Evolutionary conservation across 768 basidiomycete genomes (phyloP), one percentile per base, ranked within the genome.

Genomic region (Mycena vulgaris): DNA sequence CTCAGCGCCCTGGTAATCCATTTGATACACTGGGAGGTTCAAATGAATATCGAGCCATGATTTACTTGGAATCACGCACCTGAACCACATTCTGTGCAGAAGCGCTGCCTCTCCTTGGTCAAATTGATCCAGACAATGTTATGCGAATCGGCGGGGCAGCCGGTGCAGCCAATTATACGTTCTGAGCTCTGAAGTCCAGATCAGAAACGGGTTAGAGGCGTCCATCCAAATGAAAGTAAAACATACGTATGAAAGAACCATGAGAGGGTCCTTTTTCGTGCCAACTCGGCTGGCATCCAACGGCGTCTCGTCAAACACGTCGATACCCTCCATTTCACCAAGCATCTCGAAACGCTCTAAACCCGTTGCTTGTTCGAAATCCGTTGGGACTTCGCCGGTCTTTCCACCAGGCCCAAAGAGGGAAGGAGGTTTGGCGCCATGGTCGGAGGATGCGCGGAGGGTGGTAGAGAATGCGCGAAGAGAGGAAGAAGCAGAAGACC

Each of bases 51-150:
- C 6, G 13, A 30, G 19, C 2, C 6, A 19, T 16, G 9, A 23
- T 25, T 14, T 1, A 21, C 30, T 27, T 37, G 33, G n/a, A 25
- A 39, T 23, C 7, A 83, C 91, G 58, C 77, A 97, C 96, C 95
- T 64, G 93, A 96, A 75, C 97, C 97, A 74, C 97, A 98, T 83
- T 98, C 97, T 16, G 89, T 86, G 90, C 97, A 98, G 79, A 97
- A 93, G 71, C 86, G 85, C 73, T 87, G 85, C 81, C 91, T 90
- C 76, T 92, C 86, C 75, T 89, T 87, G 68, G 81, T 86, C 75
- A 94, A 72, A 69, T 78, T 88, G 80, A 96, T 90, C 97, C 97
- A 98, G 75, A 91, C 86, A 62, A 96, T 87, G 76, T 98, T 95
- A 83, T 98, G 97, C 37, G 96, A 97, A 82, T 99, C 97, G 51